These are phyloP conservation scores for Lentinula guzmanii DNA, from an alignment of 768 basidiomycete genomes.

Conservation along the genomic window DNA sequence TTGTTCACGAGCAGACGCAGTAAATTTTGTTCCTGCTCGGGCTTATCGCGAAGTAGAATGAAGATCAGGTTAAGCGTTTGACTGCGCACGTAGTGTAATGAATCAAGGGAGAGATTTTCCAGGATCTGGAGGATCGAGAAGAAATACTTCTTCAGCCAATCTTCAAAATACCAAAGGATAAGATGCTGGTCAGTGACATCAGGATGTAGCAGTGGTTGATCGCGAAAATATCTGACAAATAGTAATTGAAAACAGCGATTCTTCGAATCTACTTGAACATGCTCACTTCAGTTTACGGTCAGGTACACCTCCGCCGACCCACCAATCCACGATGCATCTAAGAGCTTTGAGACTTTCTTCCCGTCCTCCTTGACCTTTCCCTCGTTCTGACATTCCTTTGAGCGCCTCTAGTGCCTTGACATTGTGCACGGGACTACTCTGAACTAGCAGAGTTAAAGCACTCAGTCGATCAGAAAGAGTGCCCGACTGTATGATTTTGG, in stretches of 20 bases:
- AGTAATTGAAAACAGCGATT: background rate
- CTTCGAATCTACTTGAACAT: background rate
- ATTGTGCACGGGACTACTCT: slow-evolving; percentile 85
- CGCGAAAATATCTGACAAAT: slow-evolving; percentile 76
- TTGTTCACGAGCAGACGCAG: slow-evolving; percentile 92
- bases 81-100: slow-evolving; percentile 81
- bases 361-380: slow-evolving; percentile 81
- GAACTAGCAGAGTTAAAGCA: slow-evolving; percentile 84
- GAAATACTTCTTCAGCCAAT: slow-evolving; percentile 97
- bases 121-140: slow-evolving; percentile 87
- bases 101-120: slow-evolving; percentile 75
- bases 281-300: slow-evolving; percentile 79
- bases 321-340: slow-evolving; percentile 94
- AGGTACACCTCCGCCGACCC: slow-evolving; percentile 91
- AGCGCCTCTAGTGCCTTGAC: slow-evolving; percentile 72
- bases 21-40: slow-evolving; percentile 97
- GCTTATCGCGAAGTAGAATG: slow-evolving; percentile 79
- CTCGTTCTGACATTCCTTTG: slow-evolving; percentile 68
- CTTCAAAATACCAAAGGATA: slow-evolving; percentile 88
- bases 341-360: slow-evolving; percentile 90
- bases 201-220: slow-evolving; percentile 70
- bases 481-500: slow-evolving; percentile 80
- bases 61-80: slow-evolving; percentile 76
- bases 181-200: slow-evolving; percentile 66
- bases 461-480: slow-evolving; percentile 90